Conservation (phyloP, 768 basidiomycete species). For the Leccinum subtestaceum region DNA sequence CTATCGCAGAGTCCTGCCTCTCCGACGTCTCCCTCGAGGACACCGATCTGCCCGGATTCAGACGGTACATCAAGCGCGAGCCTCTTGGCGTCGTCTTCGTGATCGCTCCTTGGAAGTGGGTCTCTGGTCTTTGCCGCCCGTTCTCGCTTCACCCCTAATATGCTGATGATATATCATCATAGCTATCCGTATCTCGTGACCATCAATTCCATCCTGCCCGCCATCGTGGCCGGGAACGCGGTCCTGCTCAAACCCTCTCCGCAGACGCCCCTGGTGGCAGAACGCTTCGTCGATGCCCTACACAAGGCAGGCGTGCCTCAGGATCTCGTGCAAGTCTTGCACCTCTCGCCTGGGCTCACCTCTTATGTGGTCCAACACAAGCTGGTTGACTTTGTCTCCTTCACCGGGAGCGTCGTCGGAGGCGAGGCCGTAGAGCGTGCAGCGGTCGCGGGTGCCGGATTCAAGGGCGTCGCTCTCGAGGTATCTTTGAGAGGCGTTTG, state of each 20-base stretch:
- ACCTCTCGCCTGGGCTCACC: too few species aligned
- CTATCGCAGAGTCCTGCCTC: constrained; percentile 73
- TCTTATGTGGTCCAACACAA: constrained; percentile 49
- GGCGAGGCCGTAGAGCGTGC: too few species aligned
- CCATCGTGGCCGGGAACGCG: too few species aligned
- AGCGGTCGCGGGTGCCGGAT: too few species aligned
- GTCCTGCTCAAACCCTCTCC: too few species aligned
- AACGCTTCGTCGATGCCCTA: too few species aligned
- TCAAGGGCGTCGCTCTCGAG: too few species aligned
- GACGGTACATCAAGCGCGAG: constrained; percentile 75
- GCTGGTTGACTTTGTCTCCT: constrained; percentile 76
- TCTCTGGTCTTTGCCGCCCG: constrained; percentile 6
- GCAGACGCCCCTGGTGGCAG: constrained; percentile 40
- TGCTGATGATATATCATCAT: constrained; percentile 3
- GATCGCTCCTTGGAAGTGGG: constrained; percentile 91
- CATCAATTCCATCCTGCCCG: constrained; percentile 87
- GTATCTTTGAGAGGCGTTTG: too few species aligned
- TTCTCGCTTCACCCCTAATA: neutral
- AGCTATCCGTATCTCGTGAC: constrained; percentile 90
- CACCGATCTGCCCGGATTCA: constrained; percentile 82
- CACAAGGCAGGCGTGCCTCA: too few species aligned
- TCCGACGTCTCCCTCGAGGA: constrained; percentile 71
- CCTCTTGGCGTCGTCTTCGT: constrained; percentile 87
- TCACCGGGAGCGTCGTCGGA: constrained; percentile 65
- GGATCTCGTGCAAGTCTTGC: too few species aligned